Evolutionary conservation across 2,329 filamentous ascomycete species (phyloP).

Genomic region (Tolypocladium ophioglossoides): DNA sequence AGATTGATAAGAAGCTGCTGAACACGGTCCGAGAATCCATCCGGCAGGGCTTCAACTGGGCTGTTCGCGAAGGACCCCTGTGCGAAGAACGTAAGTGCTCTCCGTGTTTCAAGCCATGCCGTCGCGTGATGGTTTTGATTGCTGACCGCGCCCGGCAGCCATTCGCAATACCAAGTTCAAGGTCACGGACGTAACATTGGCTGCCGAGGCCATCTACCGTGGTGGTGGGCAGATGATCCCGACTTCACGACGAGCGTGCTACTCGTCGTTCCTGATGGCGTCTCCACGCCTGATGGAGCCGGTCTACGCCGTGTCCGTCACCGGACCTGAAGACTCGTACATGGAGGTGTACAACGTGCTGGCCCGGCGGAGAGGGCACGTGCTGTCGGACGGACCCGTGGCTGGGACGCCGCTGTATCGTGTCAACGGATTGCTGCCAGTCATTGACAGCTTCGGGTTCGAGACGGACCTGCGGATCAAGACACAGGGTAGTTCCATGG

Average conservation of each 20-base stretch:
- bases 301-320: constrained; percentile 86
- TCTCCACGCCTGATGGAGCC: constrained; percentile 95
- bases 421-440: constrained; percentile 82
- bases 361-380: constrained; percentile 78
- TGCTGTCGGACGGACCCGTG: constrained; percentile 86
- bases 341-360: constrained; percentile 87
- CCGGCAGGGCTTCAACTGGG: constrained; percentile 94
- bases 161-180: constrained; percentile 98
- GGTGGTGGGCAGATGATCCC: constrained; percentile 97
- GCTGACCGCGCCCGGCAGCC: constrained; percentile 35
- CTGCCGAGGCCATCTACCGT: constrained; percentile 83
- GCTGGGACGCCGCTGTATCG: constrained; percentile 90
- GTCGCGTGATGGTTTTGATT: too few species aligned
- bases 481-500: constrained; percentile 83
- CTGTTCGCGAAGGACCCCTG: constrained; percentile 83
- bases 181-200: constrained; percentile 81
- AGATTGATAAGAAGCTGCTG: constrained; percentile 86
- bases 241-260: constrained; percentile 83
- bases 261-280: constrained; percentile 94
- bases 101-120: too few species aligned
- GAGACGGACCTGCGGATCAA: constrained; percentile 96
- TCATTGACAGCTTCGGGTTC: constrained; percentile 96
- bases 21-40: constrained; percentile 84
- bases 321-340: constrained; percentile 81
- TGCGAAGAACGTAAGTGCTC: constrained; percentile 83